These are phyloP conservation scores for Brassica juncea DNA, from an alignment of 345 rosid species.

Conservation along the genomic window DNA sequence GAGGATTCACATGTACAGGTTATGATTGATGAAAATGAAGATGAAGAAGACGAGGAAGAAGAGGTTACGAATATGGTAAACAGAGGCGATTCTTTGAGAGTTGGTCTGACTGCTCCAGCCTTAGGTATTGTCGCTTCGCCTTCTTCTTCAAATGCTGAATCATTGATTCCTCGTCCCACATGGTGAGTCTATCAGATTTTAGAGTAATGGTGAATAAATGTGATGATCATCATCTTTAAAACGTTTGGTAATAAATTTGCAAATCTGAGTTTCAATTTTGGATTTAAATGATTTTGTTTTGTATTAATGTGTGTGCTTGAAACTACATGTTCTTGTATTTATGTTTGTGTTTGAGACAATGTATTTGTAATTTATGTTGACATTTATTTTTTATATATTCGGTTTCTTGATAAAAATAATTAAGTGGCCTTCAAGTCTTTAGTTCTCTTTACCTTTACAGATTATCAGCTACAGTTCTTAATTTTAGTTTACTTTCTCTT, in stretches of 20 bases:
- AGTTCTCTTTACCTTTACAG: not conserved
- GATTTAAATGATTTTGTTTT: not conserved
- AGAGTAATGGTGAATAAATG: not conserved
- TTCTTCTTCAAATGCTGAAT: slow-evolving; percentile 21
- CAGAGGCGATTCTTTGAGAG: not conserved
- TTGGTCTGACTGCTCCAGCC: slow-evolving; percentile 23
- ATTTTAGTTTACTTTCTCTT: not conserved
- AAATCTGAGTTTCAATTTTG: not conserved
- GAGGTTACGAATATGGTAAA: not conserved
- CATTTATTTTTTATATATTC: not conserved
- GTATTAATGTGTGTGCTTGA: not conserved
- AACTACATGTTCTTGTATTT: not conserved
- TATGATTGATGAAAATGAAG: not conserved
- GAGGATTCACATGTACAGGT: slow-evolving; percentile 2
- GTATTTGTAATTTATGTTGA: not conserved
- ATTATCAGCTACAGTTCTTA: not conserved
- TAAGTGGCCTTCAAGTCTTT: not conserved
- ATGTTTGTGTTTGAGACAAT: not conserved
- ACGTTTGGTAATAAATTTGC: not conserved
- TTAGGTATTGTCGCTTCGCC: not conserved
- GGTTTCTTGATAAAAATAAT: not conserved
- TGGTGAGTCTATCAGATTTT: slow-evolving; percentile 2
- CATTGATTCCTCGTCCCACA: slow-evolving; percentile 27
- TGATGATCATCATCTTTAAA: not conserved
- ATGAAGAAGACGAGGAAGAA: slow-evolving; percentile 6